These are phyloP conservation scores for Ophiostoma australiae DNA, from an alignment of 2,329 filamentous ascomycete genomes.

Conservation along the genomic window DNA sequence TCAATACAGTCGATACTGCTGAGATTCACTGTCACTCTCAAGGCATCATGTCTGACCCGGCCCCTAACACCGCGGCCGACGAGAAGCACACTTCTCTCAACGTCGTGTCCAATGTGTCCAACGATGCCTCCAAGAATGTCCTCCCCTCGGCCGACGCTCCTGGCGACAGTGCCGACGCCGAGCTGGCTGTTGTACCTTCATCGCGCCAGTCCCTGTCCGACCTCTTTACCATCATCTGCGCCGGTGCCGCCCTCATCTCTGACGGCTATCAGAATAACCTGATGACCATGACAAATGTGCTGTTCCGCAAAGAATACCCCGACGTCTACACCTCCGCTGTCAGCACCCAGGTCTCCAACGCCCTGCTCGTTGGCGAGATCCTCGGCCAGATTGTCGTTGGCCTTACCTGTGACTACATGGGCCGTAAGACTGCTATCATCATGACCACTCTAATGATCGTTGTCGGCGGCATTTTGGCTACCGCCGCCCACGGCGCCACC, in stretches of 20 bases:
- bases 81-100: not conserved
- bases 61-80: not conserved
- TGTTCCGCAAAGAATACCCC: constrained; percentile 33
- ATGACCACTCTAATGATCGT: constrained; percentile 44
- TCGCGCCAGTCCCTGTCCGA: constrained; percentile 8
- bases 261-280: constrained; percentile 37
- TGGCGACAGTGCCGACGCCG: not conserved
- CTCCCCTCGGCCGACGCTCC: not conserved
- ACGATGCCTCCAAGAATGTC: not conserved
- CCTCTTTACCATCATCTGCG: constrained; percentile 21
- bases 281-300: constrained; percentile 35
- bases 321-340: constrained; percentile 34
- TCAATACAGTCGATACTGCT: not conserved
- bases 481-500: constrained; percentile 41
- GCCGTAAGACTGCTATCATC: constrained; percentile 45
- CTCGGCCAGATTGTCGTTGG: constrained; percentile 53
- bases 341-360: constrained; percentile 46
- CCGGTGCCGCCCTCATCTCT: constrained; percentile 31
- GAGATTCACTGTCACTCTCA: not conserved
- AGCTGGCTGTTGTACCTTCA: not conserved
- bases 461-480: constrained; percentile 42
- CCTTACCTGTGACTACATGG: constrained; percentile 46
- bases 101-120: not conserved
- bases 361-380: constrained; percentile 52
- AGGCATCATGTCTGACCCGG: constrained; percentile 1